A percentile compares a stretch with the other conserved stretches of the same genome.
Evolutionary conservation across 352 stramenopile species (phyloP).

Genomic region (Phytophthora nicotianae): DNA sequence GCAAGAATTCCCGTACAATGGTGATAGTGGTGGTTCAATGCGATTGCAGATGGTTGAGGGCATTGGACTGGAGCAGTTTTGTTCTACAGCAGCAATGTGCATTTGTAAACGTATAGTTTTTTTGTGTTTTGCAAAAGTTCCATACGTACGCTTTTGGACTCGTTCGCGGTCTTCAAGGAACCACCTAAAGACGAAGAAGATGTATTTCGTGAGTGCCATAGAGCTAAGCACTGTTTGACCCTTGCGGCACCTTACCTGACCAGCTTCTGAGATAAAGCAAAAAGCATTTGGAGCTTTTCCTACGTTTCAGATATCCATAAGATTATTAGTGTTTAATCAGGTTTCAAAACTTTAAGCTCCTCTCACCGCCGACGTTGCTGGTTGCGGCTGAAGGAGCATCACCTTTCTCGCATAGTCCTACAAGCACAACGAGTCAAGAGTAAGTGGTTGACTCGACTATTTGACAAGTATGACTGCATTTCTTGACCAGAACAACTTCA

Average conservation of each 20-base stretch:
- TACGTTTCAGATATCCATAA: constrained; percentile 6
- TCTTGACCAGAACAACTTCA: constrained; percentile 34
- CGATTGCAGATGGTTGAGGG: neutral
- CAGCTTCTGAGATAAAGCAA: constrained; percentile 43
- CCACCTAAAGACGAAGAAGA: constrained; percentile 28
- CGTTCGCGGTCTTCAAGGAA: constrained; percentile 36
- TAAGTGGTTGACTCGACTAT: neutral
- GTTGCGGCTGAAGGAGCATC: constrained; percentile 36
- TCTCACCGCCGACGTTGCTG: constrained; percentile 25
- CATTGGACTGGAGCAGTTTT: neutral
- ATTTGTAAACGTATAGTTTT: neutral
- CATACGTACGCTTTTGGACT: constrained; percentile 22
- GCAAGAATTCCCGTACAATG: constrained; percentile 19
- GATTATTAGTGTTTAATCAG: neutral
- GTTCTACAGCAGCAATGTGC: constrained; percentile 9
- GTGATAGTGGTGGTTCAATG: neutral
- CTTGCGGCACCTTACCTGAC: constrained; percentile 26
- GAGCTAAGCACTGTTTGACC: neutral
- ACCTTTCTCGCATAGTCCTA: constrained; percentile 45
- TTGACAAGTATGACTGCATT: neutral
- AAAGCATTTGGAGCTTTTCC: constrained; percentile 48
- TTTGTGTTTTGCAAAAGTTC: neutral
- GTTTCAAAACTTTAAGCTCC: neutral
- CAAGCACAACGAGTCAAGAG: neutral
- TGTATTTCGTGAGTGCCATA: neutral